Conservation (phyloP, 306 rosid species). For the Carpinus fangiana region DNA sequence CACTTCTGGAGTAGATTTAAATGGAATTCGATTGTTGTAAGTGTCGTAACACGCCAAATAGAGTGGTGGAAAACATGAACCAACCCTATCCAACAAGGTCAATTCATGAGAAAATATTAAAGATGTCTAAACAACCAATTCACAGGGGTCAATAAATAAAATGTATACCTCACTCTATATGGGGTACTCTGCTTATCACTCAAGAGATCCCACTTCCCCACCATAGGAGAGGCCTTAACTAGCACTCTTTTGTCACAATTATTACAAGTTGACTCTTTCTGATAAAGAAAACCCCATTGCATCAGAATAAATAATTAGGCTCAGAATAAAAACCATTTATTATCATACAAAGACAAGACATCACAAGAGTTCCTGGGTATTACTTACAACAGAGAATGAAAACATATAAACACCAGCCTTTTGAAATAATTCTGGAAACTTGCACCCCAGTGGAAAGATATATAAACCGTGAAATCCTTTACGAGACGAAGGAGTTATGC, state of each 20-base stretch:
- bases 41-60: slow-evolving; percentile 33
- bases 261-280: slow-evolving; percentile 37
- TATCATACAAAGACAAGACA: not conserved
- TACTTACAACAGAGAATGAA: slow-evolving; percentile 49
- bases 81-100: slow-evolving; percentile 44
- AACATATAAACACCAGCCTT: slow-evolving; percentile 40
- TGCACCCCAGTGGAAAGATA: slow-evolving; percentile 33
- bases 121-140: not conserved
- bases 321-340: not conserved
- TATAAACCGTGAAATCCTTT: slow-evolving; percentile 43
- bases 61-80: slow-evolving; percentile 37
- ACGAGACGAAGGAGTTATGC: slow-evolving; percentile 19
- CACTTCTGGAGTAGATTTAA: slow-evolving; percentile 29
- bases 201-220: slow-evolving; percentile 30
- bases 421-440: slow-evolving; percentile 19
- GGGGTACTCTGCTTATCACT: slow-evolving; percentile 6
- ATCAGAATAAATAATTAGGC: slow-evolving; percentile 18
- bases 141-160: not conserved
- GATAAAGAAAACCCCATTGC: slow-evolving; percentile 11
- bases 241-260: slow-evolving; percentile 20
- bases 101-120: not conserved
- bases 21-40: slow-evolving; percentile 29
- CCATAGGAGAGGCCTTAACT: slow-evolving; percentile 33
- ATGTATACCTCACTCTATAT: slow-evolving; percentile 33
- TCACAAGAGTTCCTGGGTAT: not conserved